Evolutionary conservation across 2,329 filamentous ascomycete species (phyloP), one percentile per base, ranked within the genome.

Genomic region (Periglandula ipomoeae): DNA sequence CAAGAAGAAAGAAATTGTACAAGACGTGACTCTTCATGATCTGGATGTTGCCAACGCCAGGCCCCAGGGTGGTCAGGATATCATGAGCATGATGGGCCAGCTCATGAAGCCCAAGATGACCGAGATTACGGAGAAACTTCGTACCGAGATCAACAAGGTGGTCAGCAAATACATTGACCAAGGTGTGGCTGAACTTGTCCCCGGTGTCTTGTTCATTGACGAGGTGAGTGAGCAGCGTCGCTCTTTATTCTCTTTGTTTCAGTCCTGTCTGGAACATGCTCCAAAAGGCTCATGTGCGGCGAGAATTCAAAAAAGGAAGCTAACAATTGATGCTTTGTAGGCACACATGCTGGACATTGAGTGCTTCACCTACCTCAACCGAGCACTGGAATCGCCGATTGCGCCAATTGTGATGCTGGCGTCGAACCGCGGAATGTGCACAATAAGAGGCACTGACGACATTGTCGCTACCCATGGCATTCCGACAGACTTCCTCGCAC

Each of bases 1-100:
- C 75, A 98, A 98, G 81, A 97, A 96, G 82, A 98, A 98, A 76
- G 93, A 98, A 71, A 95, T 98, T 58, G 93, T 98, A 32, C 93
- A 98, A 67, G 93, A 98, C 62, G 93, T 98, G 54, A 96, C 93
- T 41, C 78, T 98, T 55, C 93, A 98, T 68, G 93, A 98, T 64
- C 75, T 98, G 49, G 93, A 98, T 63, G 85, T 97, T 54, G 93
- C 93, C 55, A 98, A 98, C 62, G 87, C 93, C 13, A 78, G 91
- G 60, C 93, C 93, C 4, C 89, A 97, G 72, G 93, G 93, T 47
- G 93, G 93, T 40, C 93, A 98, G 74, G 93, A 98, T 67, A 95
- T 98, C 57, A 97, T 98, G 90, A 96, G 90, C 73, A 97, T 98
- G 93, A 97, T 98, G 91, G 93, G 93, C 60, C 93, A 98, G 70